phyloP scores from a whole-genome alignment of 169 alveolate species.

The Miamiensis avidus region DNA sequence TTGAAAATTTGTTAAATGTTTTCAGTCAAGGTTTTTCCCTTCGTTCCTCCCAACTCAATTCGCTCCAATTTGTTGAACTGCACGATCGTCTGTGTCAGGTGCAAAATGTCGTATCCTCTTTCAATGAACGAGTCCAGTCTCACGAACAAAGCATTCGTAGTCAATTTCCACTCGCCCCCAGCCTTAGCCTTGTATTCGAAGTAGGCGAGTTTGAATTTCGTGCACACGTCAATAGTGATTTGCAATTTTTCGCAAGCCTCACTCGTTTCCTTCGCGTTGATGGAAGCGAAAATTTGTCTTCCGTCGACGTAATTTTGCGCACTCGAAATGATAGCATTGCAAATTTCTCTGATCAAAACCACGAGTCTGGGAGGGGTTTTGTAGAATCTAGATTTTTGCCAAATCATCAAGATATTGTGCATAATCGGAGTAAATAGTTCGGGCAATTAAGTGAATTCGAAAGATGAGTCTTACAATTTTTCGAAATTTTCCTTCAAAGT shows the following conservation, averaged over 20 bases:
- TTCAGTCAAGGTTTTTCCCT: conserved; percentile 89
- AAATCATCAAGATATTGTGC: conserved; percentile 89
- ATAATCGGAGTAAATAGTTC: conserved; percentile 90
- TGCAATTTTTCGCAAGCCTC: conserved; percentile 90
- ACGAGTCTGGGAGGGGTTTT: conserved; percentile 93
- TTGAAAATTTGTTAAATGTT: conserved; percentile 81
- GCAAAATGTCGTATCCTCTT: conserved; percentile 91
- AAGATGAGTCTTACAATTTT: conserved; percentile 83
- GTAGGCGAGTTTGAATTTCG: conserved; percentile 89
- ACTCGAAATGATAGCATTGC: conserved; percentile 92
- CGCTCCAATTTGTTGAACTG: conserved; percentile 89
- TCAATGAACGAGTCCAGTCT: conserved; percentile 93
- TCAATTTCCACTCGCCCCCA: conserved; percentile 85
- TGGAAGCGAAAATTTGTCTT: conserved; percentile 85
- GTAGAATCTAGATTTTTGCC: conserved; percentile 90
- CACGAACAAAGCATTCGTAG: conserved; percentile 89
- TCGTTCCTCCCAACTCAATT: conserved; percentile 92
- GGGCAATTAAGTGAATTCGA: conserved; percentile 85
- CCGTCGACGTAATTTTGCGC: conserved; percentile 89
- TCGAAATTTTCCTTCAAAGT: conserved; percentile 82
- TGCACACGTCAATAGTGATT: conserved; percentile 85
- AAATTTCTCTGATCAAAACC: conserved; percentile 90
- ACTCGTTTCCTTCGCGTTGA: conserved; percentile 89
- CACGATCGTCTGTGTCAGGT: conserved; percentile 88
- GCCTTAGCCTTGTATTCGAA: conserved; percentile 87